A percentile compares a stretch with the other conserved stretches of the same genome.
Conservation (phyloP, 2,329 filamentous ascomycete genomes). For the Cordyceps pruinosa region DNA sequence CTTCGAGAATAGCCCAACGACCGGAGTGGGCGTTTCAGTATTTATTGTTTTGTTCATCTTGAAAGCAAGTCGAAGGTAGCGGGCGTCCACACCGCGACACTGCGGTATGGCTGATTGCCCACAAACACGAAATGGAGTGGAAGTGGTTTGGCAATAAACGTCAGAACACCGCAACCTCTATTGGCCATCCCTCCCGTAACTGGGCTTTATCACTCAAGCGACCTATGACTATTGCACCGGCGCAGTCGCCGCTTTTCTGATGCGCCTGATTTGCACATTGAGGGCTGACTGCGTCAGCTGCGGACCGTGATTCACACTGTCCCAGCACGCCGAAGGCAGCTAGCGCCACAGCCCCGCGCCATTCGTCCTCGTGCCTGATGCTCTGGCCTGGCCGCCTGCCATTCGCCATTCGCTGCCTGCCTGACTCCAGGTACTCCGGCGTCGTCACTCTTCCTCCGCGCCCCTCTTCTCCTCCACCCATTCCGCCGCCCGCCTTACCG, state of each 20-base stretch:
- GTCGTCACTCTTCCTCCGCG: constrained; percentile 15
- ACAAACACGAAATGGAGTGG: too few relatives aligned
- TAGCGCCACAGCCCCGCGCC: constrained; percentile 21
- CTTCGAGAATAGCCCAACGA: too few relatives aligned
- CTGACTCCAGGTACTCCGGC: constrained; percentile 12
- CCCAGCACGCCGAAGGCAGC: background rate
- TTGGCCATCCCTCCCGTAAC: background rate
- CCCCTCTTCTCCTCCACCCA: constrained; percentile 20
- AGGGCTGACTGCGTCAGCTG: constrained; percentile 9
- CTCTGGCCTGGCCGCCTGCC: background rate
- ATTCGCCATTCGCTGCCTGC: constrained; percentile 15
- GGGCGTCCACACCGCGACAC: too few relatives aligned
- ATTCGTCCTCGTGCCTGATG: constrained; percentile 11
- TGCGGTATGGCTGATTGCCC: too few relatives aligned
- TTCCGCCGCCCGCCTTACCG: constrained; percentile 21
- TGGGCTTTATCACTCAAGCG: background rate
- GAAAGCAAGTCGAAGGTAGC: too few relatives aligned
- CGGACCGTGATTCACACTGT: constrained; percentile 6
- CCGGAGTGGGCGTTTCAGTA: too few relatives aligned
- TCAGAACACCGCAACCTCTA: background rate
- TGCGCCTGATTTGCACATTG: constrained; percentile 2
- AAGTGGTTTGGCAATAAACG: background rate
- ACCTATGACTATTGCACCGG: background rate
- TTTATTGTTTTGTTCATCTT: too few relatives aligned
- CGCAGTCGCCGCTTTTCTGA: background rate